Evolutionary conservation across 257 asterid genomes (phyloP), one percentile per base, ranked within the genome.

Genomic region (Capsicum baccatum): DNA sequence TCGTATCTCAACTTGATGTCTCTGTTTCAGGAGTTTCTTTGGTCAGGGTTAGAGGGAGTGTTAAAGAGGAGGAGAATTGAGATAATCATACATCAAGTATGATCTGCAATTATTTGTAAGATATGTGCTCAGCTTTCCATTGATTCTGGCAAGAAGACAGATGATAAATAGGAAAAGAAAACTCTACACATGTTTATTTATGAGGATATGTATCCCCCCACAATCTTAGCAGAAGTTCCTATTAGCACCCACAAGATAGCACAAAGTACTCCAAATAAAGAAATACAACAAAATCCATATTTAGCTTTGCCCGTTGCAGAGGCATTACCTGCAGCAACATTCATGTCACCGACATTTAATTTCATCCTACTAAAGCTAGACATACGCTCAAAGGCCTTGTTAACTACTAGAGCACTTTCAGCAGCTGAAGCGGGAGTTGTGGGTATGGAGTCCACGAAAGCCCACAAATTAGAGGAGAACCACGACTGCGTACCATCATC

Each of bases 391-490:
- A 97, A 89, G 55, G 98, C 95, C 88, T 89, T 91, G 83, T 91
- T 95, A 67, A 95, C 98, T 89, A 95, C 98, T 86, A 93, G 84
- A 85, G 95, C 95, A 83, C 64, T 92, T 86, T 97, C 99, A 76
- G 99, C 89, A 88, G 99, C 99, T 63, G 98, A 94, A 86, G 99
- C 99, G 85, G 97, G 98, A 87, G 92, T 90, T 6, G 99, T 91
- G 17, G 99, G 99, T 94, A 97, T 97, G 82, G 98, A 92, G 90
- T 95, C 99, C 94, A 97, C 97, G 88, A 93, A 97, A 21, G 97
- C 84, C 98, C 98, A 95, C 33, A 94, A 85, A 79, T 91, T 88
- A 79, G 98, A 88, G 17, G 99, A 94, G 79, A 95, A 74, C 97
- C 97, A 90, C 67, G 99, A 95, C 90, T 88, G 90, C 81, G 90